Percentiles rank a stretch among this genome's conserved stretches.
Conservation (phyloP, 2,329 filamentous ascomycete genomes). For the Xylaria sp. region DNA sequence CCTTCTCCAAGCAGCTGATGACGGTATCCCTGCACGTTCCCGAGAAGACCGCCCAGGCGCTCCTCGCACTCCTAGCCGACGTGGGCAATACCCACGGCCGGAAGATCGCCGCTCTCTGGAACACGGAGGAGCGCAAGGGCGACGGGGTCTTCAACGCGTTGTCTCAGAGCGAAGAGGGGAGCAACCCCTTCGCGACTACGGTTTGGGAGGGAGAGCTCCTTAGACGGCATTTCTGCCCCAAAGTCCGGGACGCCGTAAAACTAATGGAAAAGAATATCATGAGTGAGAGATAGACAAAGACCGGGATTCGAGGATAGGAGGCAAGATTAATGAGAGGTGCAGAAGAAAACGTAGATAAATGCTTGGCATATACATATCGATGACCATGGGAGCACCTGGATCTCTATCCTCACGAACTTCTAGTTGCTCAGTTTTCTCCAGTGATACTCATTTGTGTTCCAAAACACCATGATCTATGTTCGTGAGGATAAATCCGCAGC, state of each 20-base stretch:
- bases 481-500: neutral
- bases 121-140: constrained; percentile 91
- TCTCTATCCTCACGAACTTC: neutral
- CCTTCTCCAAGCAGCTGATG: constrained; percentile 92
- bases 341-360: constrained; percentile 1
- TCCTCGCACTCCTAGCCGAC: constrained; percentile 80
- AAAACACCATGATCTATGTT: neutral
- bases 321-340: neutral
- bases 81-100: constrained; percentile 83
- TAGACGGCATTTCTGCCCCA: constrained; percentile 85
- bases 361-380: constrained; percentile 7
- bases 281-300: constrained; percentile 42
- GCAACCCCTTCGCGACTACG: constrained; percentile 89
- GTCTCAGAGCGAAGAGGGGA: constrained; percentile 79
- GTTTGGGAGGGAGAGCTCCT: constrained; percentile 95
- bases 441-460: neutral
- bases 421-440: no score
- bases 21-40: constrained; percentile 84
- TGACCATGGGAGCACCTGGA: neutral
- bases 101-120: constrained; percentile 88
- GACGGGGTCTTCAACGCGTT: constrained; percentile 86
- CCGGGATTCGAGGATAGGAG: neutral
- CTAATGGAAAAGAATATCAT: constrained; percentile 76
- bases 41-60: constrained; percentile 86
- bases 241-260: constrained; percentile 80